Conservation (phyloP, 208 protist genomes). For the Crithidia mellificae region DNA sequence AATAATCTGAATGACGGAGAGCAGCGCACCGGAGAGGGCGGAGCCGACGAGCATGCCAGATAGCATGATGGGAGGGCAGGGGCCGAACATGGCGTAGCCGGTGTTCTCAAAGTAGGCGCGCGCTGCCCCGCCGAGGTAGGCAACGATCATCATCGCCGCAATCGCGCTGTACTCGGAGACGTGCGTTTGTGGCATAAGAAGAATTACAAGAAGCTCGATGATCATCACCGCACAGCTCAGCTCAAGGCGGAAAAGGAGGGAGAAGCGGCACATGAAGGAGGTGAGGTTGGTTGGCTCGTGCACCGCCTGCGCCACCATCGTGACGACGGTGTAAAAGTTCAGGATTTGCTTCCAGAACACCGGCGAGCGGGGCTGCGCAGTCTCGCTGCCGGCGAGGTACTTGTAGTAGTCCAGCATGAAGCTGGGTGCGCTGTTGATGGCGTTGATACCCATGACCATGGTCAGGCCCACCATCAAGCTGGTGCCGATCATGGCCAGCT, state of each 20-base stretch:
- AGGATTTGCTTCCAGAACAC: slow-evolving; percentile 76
- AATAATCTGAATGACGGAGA: slow-evolving; percentile 77
- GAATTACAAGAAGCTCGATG: slow-evolving; percentile 64
- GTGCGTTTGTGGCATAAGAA: slow-evolving; percentile 51
- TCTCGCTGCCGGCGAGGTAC: slow-evolving; percentile 49
- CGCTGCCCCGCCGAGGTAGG: slow-evolving; percentile 57
- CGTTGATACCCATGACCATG: slow-evolving; percentile 90
- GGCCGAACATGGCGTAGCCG: slow-evolving; percentile 86
- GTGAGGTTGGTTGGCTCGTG: slow-evolving; percentile 75
- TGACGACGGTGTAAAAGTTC: slow-evolving; percentile 82
- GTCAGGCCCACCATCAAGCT: slow-evolving; percentile 78
- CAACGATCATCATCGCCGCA: slow-evolving; percentile 65
- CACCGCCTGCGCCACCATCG: slow-evolving; percentile 72
- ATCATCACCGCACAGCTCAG: slow-evolving; percentile 55
- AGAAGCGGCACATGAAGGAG: slow-evolving; percentile 74
- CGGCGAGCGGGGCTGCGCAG: slow-evolving; percentile 31
- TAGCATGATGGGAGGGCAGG: slow-evolving; percentile 68
- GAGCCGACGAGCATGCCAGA: slow-evolving; percentile 76
- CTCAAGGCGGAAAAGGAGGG: slow-evolving; percentile 60
- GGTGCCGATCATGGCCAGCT: slow-evolving; percentile 63
- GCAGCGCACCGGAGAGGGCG: slow-evolving; percentile 56
- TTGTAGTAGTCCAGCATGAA: slow-evolving; percentile 90
- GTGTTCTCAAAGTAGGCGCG: slow-evolving; percentile 88
- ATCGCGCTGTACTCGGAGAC: slow-evolving; percentile 55
- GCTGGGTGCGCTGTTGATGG: slow-evolving; percentile 79